Base-by-base conservation (phyloP, 2,329 filamentous ascomycete species). In the Phaeosphaeria sp. region DNA sequence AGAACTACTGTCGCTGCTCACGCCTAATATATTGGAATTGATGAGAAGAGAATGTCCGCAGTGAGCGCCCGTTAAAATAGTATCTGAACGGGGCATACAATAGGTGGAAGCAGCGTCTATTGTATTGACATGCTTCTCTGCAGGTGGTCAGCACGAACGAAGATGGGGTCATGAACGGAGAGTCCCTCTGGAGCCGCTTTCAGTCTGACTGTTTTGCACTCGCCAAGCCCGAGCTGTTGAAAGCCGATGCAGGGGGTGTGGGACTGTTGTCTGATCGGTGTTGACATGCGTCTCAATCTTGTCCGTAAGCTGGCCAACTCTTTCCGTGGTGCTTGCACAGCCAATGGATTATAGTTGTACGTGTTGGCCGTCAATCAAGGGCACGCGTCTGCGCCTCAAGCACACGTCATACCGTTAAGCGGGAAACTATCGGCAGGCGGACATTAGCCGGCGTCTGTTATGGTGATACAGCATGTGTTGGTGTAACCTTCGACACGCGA, bases 401-500 rank as follows among this genome's bases (percentile, higher is more conserved):
- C 30, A 43, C 40, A 52, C 51, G 44, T 55, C 52, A 56, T 56
- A 47, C 49, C 51, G 42, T 45, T 53, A 50, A 30, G 49, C 47
- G 42, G 22, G 11, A 44, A 15, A 24, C 24, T 47, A 20, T 24
- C 27, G 49, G 47, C 40, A 59, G 39, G 57, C 30, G 39, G 39
- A 43, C 39, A 60, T 51, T 49, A 52, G 51, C 53, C 57, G 50
- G 50, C 40, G 49, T 49, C 51, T 55, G 54, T 48, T 42, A 43
- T 49, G 53, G 57, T 57, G 40, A 47, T 51, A 57, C 57, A 18
- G 49, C 57, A 54, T 53, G 15, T 36, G 11, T 53, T 45, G 47
- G 53, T 42, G 50, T 49, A 51, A 46, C 42, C 4, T 50, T 47
- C n/a, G 36, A 52, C 56, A 59, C 52, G 57, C 55, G 51, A 64